A percentile compares a stretch with the other conserved stretches of the same genome.
These are phyloP conservation scores for Choanephora cucurbitarum DNA, from an alignment of 371 early-diverging fungal genomes.

Conservation along the genomic window DNA sequence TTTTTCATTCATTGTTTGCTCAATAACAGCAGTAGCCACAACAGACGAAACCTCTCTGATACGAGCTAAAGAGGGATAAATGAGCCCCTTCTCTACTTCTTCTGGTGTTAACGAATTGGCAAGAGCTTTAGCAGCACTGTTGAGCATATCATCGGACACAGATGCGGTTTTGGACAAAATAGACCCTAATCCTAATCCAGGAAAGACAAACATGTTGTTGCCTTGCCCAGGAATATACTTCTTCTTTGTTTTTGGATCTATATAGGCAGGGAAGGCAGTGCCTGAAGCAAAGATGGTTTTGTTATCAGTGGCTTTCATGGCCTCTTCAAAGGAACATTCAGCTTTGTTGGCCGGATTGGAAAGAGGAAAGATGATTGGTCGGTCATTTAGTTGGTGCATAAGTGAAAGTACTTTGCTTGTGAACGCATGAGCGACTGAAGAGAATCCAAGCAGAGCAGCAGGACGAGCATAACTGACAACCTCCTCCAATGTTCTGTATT, in stretches of 20 bases:
- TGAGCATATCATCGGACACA: slow-evolving; percentile 84
- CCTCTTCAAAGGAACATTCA: slow-evolving; percentile 90
- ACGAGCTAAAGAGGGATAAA: slow-evolving; percentile 83
- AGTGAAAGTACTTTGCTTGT: slow-evolving; percentile 58
- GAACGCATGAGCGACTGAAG: slow-evolving; percentile 76
- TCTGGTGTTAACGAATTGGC: slow-evolving; percentile 70
- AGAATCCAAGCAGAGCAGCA: slow-evolving; percentile 84
- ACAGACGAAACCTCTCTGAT: slow-evolving; percentile 80
- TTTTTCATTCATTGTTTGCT: slow-evolving; percentile 44
- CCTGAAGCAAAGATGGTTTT: slow-evolving; percentile 91
- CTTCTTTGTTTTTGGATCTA: slow-evolving; percentile 55
- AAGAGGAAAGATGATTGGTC: slow-evolving; percentile 91
- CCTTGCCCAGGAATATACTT: slow-evolving; percentile 77
- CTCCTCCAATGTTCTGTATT: slow-evolving; percentile 69
- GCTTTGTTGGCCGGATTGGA: slow-evolving; percentile 88
- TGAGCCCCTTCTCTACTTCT: slow-evolving; percentile 64
- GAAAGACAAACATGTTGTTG: slow-evolving; percentile 90
- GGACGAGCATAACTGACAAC: slow-evolving; percentile 78
- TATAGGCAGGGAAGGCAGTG: slow-evolving; percentile 86
- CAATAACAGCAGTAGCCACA: slow-evolving; percentile 77
- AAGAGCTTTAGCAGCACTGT: slow-evolving; percentile 78
- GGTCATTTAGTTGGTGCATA: slow-evolving; percentile 75
- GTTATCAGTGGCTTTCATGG: slow-evolving; percentile 79
- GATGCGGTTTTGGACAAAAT: slow-evolving; percentile 65
- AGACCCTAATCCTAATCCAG: slow-evolving; percentile 87